Percentiles rank a stretch among this genome's conserved stretches.
Evolutionary conservation across 148 eudicot genomes (phyloP).

Genomic region (Cornus suecica): DNA sequence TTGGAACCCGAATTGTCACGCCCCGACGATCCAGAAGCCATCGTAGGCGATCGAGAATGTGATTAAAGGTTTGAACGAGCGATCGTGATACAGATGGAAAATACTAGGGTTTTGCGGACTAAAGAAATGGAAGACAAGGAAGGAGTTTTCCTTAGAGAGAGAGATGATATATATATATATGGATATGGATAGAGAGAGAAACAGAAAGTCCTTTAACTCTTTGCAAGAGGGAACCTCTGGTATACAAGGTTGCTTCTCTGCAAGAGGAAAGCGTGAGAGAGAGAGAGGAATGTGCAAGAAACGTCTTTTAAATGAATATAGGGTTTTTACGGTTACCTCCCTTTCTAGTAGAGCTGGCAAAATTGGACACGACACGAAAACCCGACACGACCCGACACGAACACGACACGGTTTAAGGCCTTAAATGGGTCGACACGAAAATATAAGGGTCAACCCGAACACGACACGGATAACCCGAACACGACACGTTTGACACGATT

Average conservation of each 20-base stretch:
- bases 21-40: conserved; percentile 91
- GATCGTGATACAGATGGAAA: not conserved
- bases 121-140: not conserved
- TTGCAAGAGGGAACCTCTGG: not conserved
- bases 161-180: no score
- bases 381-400: no score
- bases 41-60: conserved; percentile 9
- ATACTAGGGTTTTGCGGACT: not conserved
- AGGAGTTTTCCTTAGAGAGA: not conserved
- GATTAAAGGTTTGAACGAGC: not conserved
- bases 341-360: no score
- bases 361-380: no score
- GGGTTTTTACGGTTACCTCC: no score
- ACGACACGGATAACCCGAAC: no score
- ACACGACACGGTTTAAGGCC: no score
- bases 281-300: not conserved
- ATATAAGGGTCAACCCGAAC: no score
- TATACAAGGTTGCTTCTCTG: not conserved
- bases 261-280: not conserved
- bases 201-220: not conserved
- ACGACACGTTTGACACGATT: no score
- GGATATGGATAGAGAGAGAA: no score
- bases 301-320: no score
- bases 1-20: conserved; percentile 56
- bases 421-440: no score